Evolutionary conservation across 2,329 filamentous ascomycete genomes (phyloP).

Genomic region (Nakataea oryzae): DNA sequence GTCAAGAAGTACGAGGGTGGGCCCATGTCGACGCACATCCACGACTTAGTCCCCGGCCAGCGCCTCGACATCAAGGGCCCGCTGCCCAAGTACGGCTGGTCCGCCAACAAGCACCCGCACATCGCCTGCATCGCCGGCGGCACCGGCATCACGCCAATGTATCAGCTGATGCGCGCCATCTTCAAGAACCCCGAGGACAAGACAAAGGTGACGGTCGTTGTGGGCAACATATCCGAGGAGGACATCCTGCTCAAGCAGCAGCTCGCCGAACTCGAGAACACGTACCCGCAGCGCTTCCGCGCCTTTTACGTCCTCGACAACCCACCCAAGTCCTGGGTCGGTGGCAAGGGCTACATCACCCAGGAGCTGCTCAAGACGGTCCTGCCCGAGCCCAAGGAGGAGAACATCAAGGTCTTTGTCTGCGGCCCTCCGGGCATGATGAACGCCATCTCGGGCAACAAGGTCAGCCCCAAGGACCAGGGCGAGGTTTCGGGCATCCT

Average conservation of each 20-base stretch:
- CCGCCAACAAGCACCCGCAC: slow-evolving; percentile 86
- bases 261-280: slow-evolving; percentile 81
- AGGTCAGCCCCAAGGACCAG: slow-evolving; percentile 90
- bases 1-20: slow-evolving; percentile 88
- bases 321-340: slow-evolving; percentile 65
- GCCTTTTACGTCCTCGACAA: slow-evolving; percentile 91
- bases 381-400: slow-evolving; percentile 80
- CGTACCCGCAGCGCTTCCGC: slow-evolving; percentile 87
- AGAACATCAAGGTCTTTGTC: slow-evolving; percentile 88
- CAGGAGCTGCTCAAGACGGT: slow-evolving; percentile 94
- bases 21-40: slow-evolving; percentile 83
- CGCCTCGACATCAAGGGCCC: slow-evolving; percentile 88
- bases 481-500: slow-evolving; percentile 77
- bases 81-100: slow-evolving; percentile 86
- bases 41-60: slow-evolving; percentile 73
- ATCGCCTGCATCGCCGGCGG: slow-evolving; percentile 83
- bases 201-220: slow-evolving; percentile 94
- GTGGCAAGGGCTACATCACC: slow-evolving; percentile 69
- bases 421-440: slow-evolving; percentile 89
- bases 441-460: slow-evolving; percentile 81
- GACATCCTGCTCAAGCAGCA: slow-evolving; percentile 89
- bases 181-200: slow-evolving; percentile 95
- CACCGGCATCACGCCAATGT: slow-evolving; percentile 97
- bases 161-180: slow-evolving; percentile 82
- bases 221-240: slow-evolving; percentile 79